Conservation (phyloP, 352 stramenopile genomes). For the Elongisporangium prolatum region DNA sequence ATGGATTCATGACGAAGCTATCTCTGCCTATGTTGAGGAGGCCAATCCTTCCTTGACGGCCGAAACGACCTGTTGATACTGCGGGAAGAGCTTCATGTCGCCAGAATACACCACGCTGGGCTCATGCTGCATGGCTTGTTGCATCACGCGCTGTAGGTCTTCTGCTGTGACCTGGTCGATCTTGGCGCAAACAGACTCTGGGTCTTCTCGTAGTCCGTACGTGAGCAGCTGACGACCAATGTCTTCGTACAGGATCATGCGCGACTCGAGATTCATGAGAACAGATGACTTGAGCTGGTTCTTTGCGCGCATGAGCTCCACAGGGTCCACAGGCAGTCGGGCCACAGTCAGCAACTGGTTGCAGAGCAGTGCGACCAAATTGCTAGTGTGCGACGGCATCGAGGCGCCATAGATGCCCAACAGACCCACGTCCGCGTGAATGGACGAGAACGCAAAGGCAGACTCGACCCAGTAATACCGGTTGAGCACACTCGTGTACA, state of each 20-base stretch:
- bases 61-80: conserved; percentile 78
- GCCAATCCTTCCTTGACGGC: conserved; percentile 67
- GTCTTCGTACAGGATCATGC: conserved; percentile 98
- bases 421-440: conserved; percentile 94
- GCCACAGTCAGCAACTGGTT: conserved; percentile 92
- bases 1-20: too few relatives aligned
- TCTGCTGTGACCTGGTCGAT: conserved; percentile 86
- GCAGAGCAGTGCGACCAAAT: conserved; percentile 91
- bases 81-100: conserved; percentile 69
- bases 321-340: conserved; percentile 57
- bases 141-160: conserved; percentile 81
- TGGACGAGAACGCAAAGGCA: conserved; percentile 95
- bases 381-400: conserved; percentile 78
- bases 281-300: conserved; percentile 99
- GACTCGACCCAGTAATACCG: conserved; percentile 97
- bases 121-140: conserved; percentile 64
- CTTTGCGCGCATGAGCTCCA: conserved; percentile 93
- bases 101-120: conserved; percentile 85
- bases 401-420: conserved; percentile 93
- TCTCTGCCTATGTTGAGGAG: conserved; percentile 6
- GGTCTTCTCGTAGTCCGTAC: conserved; percentile 91
- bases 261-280: conserved; percentile 98
- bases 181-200: conserved; percentile 81
- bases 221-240: conserved; percentile 97
- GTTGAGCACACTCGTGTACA: conserved; percentile 98